Conservation (phyloP, 306 rosid species). For the Hippophae rhamnoides region DNA sequence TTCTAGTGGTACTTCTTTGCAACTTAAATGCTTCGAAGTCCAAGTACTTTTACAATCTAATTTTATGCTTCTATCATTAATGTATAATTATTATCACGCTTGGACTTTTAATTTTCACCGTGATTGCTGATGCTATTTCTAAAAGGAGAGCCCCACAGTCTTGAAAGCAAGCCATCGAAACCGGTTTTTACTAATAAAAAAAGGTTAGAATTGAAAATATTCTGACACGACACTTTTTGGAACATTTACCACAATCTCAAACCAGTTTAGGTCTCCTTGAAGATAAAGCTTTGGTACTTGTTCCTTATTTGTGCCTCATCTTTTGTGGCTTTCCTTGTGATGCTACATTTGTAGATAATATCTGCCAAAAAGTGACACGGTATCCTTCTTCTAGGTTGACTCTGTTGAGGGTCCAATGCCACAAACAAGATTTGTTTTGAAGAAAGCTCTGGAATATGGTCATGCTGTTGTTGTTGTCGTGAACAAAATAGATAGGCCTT, state of each 20-base stretch:
- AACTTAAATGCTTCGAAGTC: constrained; percentile 6
- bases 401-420: constrained; percentile 99
- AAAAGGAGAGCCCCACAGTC: too few relatives aligned
- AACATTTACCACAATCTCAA: too few relatives aligned
- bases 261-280: too few relatives aligned
- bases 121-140: constrained; percentile 1
- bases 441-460: constrained; percentile 95
- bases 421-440: constrained; percentile 95
- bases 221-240: too few relatives aligned
- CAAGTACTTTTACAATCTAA: background rate
- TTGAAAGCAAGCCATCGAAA: too few relatives aligned
- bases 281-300: too few relatives aligned
- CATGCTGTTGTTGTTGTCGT: constrained; percentile 97
- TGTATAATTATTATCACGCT: background rate
- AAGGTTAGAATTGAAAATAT: too few relatives aligned
- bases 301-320: too few relatives aligned
- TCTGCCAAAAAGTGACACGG: background rate
- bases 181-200: too few relatives aligned
- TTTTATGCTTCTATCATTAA: constrained; percentile 6
- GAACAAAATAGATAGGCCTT: constrained; percentile 89
- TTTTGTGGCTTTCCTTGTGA: too few relatives aligned
- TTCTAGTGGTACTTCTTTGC: constrained; percentile 65
- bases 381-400: constrained; percentile 63
- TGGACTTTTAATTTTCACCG: background rate
- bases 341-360: too few relatives aligned